Conservation (phyloP, 2,329 filamentous ascomycete species). For the Orbilia blumenaviensis region DNA sequence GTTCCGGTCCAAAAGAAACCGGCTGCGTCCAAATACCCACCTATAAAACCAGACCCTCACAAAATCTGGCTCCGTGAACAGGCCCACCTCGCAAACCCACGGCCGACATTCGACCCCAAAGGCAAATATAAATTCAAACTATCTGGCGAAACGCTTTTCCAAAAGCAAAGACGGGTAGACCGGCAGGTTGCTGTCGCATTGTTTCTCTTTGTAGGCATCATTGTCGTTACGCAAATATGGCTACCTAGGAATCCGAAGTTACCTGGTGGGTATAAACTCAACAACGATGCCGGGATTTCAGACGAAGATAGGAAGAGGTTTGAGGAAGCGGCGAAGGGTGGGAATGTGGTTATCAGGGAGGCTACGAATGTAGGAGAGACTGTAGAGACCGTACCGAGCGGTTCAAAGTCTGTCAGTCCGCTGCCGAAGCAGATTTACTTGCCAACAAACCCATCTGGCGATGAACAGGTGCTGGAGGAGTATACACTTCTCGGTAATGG, state of each 20-base stretch:
- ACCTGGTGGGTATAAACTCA: neutral
- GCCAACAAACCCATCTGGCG: constrained; percentile 1
- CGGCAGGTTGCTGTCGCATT: constrained; percentile 21
- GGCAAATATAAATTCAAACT: constrained; percentile 29
- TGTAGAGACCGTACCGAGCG: constrained; percentile 45
- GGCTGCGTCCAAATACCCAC: constrained; percentile 27
- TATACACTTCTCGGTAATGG: constrained; percentile 87
- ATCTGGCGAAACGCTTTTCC: constrained; percentile 10
- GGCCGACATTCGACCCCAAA: constrained; percentile 28
- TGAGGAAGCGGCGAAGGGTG: constrained; percentile 31
- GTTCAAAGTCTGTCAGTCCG: constrained; percentile 35
- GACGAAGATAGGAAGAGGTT: constrained; percentile 26
- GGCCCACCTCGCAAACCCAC: constrained; percentile 30
- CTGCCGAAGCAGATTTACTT: constrained; percentile 49
- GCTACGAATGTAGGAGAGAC: constrained; percentile 31
- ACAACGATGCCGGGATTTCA: neutral
- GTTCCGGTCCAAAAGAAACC: constrained; percentile 12
- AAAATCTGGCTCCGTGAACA: constrained; percentile 33
- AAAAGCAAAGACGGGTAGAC: constrained; percentile 44
- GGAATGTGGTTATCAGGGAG: constrained; percentile 41
- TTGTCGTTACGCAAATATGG: constrained; percentile 50
- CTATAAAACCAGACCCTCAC: constrained; percentile 50
- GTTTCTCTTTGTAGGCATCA: constrained; percentile 33
- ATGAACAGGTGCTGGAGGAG: constrained; percentile 41
- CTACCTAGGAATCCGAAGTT: constrained; percentile 39